A percentile compares a stretch with the other conserved stretches of the same genome.
Conservation (phyloP, 2,329 filamentous ascomycete species). For the Helicocarpus griseus region DNA sequence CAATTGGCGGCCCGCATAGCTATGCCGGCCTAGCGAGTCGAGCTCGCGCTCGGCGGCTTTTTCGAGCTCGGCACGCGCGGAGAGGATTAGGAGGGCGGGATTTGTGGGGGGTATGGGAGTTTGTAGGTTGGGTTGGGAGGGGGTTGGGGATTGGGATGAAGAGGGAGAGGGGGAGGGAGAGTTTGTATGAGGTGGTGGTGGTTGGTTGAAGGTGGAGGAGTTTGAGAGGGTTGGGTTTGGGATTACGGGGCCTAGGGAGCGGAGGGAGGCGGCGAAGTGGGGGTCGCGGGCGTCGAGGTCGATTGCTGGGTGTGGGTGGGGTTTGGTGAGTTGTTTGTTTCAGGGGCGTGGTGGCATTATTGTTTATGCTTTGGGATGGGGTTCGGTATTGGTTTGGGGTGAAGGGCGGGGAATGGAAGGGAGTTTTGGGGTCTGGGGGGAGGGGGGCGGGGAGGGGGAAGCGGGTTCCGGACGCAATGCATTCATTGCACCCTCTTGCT, state of each 20-base stretch:
- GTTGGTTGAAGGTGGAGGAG: slow-evolving; percentile 39
- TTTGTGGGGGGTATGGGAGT: slow-evolving; percentile 35
- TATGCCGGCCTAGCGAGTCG: slow-evolving; percentile 35
- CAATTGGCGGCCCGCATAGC: slow-evolving; percentile 34
- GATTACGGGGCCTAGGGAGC: slow-evolving; percentile 49
- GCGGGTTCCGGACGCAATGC: too few relatives aligned
- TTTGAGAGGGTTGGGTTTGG: slow-evolving; percentile 48
- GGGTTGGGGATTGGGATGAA: slow-evolving; percentile 20
- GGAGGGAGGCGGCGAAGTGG: slow-evolving; percentile 71
- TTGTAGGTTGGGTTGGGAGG: slow-evolving; percentile 24
- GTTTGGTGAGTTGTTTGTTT: slow-evolving; percentile 3
- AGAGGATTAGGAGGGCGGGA: slow-evolving; percentile 45
- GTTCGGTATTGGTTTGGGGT: too few relatives aligned
- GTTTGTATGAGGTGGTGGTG: slow-evolving; percentile 11
- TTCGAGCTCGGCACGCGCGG: slow-evolving; percentile 41
- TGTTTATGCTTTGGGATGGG: not conserved
- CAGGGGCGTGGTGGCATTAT: not conserved
- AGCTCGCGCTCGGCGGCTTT: slow-evolving; percentile 47
- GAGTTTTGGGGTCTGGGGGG: too few relatives aligned
- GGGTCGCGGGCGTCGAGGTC: slow-evolving; percentile 53
- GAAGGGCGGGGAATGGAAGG: too few relatives aligned
- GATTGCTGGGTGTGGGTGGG: slow-evolving; percentile 33
- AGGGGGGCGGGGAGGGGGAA: not conserved
- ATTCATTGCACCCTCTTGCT: too few relatives aligned
- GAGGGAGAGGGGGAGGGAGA: slow-evolving; percentile 21